Evolutionary conservation across 2,329 filamentous ascomycete species (phyloP).

Genomic region (Alternaria gaisen): DNA sequence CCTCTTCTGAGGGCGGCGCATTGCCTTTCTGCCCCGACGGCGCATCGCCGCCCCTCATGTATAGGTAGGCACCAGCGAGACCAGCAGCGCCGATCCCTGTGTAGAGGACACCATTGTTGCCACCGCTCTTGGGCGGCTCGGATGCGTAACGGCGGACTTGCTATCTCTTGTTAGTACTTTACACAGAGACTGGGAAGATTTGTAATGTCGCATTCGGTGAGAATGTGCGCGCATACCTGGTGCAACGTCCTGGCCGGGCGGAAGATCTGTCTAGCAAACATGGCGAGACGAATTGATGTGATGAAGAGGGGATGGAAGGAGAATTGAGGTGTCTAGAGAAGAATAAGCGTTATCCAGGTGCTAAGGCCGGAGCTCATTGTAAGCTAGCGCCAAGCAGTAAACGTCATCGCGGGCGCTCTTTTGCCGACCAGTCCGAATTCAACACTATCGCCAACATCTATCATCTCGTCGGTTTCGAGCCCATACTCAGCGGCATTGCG

Average conservation of each 20-base stretch:
- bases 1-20: constrained; percentile 46
- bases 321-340: constrained; percentile 13
- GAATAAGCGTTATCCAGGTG: constrained; percentile 15
- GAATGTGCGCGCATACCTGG: constrained; percentile 43
- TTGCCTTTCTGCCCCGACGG: constrained; percentile 34
- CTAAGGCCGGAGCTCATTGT: constrained; percentile 23
- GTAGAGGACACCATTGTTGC: constrained; percentile 59
- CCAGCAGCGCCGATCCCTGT: constrained; percentile 67
- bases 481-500: not conserved
- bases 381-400: constrained; percentile 37
- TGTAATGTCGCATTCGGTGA: constrained; percentile 27
- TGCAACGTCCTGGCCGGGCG: constrained; percentile 54
- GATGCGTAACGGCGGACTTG: constrained; percentile 79
- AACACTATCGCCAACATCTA: not conserved
- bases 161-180: constrained; percentile 53
- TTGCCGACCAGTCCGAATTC: constrained; percentile 16
- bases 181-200: constrained; percentile 13
- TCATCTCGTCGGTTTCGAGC: not conserved
- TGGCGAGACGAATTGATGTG: constrained; percentile 44
- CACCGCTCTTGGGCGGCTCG: constrained; percentile 62
- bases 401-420: constrained; percentile 32
- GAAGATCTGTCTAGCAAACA: constrained; percentile 57
- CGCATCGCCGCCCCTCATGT: constrained; percentile 45
- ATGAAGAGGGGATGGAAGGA: constrained; percentile 15
- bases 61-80: constrained; percentile 65